These are phyloP conservation scores for Fusarium drepaniforme DNA, from an alignment of 2,329 filamentous ascomycete species.

Conservation along the genomic window DNA sequence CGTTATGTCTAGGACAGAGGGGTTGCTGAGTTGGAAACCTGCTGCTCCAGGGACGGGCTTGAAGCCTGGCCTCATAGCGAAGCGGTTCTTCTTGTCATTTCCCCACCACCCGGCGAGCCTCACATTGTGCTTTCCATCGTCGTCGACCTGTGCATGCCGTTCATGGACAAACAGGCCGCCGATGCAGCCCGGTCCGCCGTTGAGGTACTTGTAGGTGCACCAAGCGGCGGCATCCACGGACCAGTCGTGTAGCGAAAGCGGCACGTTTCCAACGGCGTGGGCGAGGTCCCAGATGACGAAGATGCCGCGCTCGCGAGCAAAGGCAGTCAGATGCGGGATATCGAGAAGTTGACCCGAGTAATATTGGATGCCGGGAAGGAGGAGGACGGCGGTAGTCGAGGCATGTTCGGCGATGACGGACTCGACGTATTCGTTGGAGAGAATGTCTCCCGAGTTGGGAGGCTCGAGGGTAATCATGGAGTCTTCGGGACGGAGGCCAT, in stretches of 20 bases:
- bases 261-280: conserved; percentile 84
- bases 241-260: conserved; percentile 82
- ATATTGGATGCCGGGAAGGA: conserved; percentile 87
- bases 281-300: conserved; percentile 86
- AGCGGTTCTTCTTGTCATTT: conserved; percentile 76
- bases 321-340: conserved; percentile 78
- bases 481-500: conserved; percentile 71
- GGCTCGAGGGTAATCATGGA: conserved; percentile 80
- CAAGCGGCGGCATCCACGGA: conserved; percentile 87
- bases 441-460: conserved; percentile 59
- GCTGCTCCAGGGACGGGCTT: conserved; percentile 79
- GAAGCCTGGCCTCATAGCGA: conserved; percentile 83
- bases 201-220: conserved; percentile 93
- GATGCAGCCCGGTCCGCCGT: conserved; percentile 82
- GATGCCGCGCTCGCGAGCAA: conserved; percentile 77
- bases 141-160: conserved; percentile 68
- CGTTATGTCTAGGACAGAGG: conserved; percentile 77
- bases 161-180: conserved; percentile 83
- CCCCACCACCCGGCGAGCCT: conserved; percentile 87
- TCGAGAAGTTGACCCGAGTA: conserved; percentile 89
- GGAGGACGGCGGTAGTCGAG: conserved; percentile 75
- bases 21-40: conserved; percentile 85
- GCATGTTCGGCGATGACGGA: conserved; percentile 80
- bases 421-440: conserved; percentile 77
- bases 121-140: conserved; percentile 63